A percentile compares a stretch with the other conserved stretches of the same genome.
Conservation (phyloP, 2,329 filamentous ascomycete genomes). For the Sporothrix brasiliensis region DNA sequence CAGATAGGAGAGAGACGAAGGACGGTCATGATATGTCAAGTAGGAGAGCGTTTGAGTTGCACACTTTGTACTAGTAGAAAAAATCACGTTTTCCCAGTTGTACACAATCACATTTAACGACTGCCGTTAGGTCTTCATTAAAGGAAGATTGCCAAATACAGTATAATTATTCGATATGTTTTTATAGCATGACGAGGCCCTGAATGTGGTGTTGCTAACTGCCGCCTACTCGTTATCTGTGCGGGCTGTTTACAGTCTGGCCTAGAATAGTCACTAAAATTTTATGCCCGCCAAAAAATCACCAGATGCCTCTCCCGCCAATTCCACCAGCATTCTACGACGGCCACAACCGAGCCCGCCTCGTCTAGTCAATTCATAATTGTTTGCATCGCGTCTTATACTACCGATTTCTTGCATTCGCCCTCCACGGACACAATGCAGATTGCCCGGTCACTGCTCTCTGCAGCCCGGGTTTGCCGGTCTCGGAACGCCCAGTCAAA, state of each 20-base stretch:
- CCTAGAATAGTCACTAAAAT: conserved; percentile 17
- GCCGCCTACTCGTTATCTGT: neutral
- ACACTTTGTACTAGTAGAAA: conserved; percentile 28
- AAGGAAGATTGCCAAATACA: no score
- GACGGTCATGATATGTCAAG: neutral
- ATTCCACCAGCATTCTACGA: neutral
- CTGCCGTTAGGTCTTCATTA: no score
- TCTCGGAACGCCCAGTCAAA: neutral
- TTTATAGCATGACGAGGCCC: no score
- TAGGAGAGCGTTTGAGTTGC: neutral
- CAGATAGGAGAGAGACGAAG: conserved; percentile 30
- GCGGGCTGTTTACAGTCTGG: neutral
- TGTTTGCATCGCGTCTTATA: neutral
- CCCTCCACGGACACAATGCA: neutral
- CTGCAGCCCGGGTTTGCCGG: conserved; percentile 6
- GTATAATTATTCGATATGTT: no score
- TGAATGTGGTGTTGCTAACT: neutral
- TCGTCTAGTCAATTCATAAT: neutral
- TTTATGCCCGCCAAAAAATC: conserved; percentile 17
- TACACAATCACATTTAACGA: neutral
- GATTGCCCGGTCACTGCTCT: conserved; percentile 5
- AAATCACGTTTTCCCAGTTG: neutral
- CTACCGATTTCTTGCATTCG: neutral
- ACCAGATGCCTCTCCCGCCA: conserved; percentile 15
- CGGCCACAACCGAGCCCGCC: neutral